phyloP scores from a whole-genome alignment of 2,329 filamentous ascomycete genomes.

The Paecilomyces formosus region DNA sequence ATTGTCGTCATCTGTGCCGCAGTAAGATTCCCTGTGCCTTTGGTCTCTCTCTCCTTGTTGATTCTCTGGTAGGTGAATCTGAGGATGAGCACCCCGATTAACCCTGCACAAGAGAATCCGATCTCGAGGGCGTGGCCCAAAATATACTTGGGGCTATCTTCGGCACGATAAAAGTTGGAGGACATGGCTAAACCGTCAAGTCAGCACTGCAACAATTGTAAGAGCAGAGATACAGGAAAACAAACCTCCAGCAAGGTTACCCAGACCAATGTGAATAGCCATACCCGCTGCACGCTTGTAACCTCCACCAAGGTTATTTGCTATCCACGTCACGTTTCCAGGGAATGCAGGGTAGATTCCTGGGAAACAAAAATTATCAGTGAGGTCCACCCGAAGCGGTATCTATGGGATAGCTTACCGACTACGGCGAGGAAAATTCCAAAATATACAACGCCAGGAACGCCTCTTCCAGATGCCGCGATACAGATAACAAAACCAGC shows the following conservation, averaged over 20 bases:
- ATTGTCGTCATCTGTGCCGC: constrained; percentile 49
- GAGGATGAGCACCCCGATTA: constrained; percentile 37
- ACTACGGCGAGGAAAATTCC: constrained; percentile 42
- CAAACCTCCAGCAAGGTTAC: constrained; percentile 41
- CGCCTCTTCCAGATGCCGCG: constrained; percentile 20
- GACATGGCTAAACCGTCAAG: constrained; percentile 49
- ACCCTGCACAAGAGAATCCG: constrained; percentile 41
- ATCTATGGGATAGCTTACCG: constrained; percentile 19
- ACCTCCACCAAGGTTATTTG: constrained; percentile 52
- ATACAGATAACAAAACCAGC: constrained; percentile 51
- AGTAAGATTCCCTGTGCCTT: constrained; percentile 37
- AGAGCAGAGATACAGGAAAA: background rate
- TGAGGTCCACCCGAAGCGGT: background rate
- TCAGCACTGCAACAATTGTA: background rate
- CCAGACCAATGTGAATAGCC: constrained; percentile 56
- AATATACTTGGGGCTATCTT: constrained; percentile 43
- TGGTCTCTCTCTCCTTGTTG: constrained; percentile 51
- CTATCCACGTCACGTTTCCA: constrained; percentile 48
- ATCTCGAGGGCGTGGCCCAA: constrained; percentile 47
- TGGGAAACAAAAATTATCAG: constrained; percentile 3
- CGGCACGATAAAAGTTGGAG: constrained; percentile 60
- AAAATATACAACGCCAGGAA: constrained; percentile 39
- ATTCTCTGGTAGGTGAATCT: constrained; percentile 48
- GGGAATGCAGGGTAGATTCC: constrained; percentile 42
- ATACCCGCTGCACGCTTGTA: constrained; percentile 53